Conservation (phyloP, 1,139 yeast genomes). For the Pichia sp. region DNA sequence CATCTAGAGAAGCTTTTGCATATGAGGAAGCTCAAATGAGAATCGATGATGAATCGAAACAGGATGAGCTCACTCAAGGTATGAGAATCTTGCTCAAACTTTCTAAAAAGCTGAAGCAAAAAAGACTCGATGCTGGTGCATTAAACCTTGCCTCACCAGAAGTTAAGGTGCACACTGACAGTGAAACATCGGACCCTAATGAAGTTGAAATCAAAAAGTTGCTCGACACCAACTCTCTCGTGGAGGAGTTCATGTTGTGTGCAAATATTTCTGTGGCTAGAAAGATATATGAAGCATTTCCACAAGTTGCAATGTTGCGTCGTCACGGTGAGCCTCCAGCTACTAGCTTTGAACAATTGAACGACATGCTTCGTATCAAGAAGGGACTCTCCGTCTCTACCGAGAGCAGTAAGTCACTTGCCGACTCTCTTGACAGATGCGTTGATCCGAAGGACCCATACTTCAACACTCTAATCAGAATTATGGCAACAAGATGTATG, state of each 20-base stretch:
- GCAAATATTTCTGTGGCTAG: constrained; percentile 96
- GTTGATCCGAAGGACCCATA: constrained; percentile 77
- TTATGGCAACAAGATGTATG: constrained; percentile 99
- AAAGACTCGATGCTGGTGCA: constrained; percentile 92
- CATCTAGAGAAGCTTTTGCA: constrained; percentile 90
- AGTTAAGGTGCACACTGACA: constrained; percentile 94
- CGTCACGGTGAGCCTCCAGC: constrained; percentile 97
- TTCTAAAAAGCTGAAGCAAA: constrained; percentile 78
- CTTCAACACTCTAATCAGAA: constrained; percentile 88
- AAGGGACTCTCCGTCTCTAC: constrained; percentile 73
- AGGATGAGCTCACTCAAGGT: constrained; percentile 81
- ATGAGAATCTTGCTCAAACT: constrained; percentile 75
- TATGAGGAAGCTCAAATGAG: constrained; percentile 90
- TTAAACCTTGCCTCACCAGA: constrained; percentile 96
- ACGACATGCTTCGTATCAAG: constrained; percentile 82
- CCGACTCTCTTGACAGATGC: constrained; percentile 89
- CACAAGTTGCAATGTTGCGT: constrained; percentile 97
- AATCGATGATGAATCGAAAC: constrained; percentile 72
- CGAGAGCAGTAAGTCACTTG: constrained; percentile 85
- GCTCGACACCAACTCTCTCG: constrained; percentile 88
- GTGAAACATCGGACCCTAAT: constrained; percentile 94
- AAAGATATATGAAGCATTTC: constrained; percentile 85
- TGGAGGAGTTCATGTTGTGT: constrained; percentile 96
- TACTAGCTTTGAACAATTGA: constrained; percentile 80
- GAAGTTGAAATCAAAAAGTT: constrained; percentile 89